Evolutionary conservation across 306 rosid species (phyloP), one percentile per base, ranked within the genome.

Genomic region (Hylodesmum podocarpum): DNA sequence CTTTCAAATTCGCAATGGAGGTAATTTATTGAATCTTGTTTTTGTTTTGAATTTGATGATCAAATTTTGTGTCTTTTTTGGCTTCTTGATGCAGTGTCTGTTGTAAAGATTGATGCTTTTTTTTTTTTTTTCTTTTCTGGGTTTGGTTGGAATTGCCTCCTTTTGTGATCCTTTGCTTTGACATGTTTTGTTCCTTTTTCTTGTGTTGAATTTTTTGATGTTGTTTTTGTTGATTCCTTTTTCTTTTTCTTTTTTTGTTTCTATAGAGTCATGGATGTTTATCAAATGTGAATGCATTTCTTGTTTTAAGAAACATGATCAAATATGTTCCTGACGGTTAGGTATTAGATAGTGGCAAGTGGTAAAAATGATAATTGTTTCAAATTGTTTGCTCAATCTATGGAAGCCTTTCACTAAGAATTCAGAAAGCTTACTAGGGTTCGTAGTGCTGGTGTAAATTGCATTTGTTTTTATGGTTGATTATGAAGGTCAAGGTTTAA

Each of bases 1-100:
- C 43, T 72, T 43, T 12, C 77, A 83, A 50, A 77, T 84, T 76
- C 64, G 57, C 59, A 16, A 82, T 84, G 89, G 81, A 87, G 97
- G 97, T 91, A 84, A 50, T 33, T 31, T 0, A 82, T 44, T n/a
- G 3, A 84, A 75, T 81, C 84, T 80, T 2, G 53, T 39, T 46
- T 46, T 7, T 61, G 15, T 53, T 29, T 33, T 55, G 14, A 31
- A 69, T 25, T 50, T 28, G 68, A 37, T 33, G 49, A 65, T 68
- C 5, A 21, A 71, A 44, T 39, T 70, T 80, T 40, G 10, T 28
- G 4, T 51, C n/a, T 69, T n/a, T 58, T 13, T 40, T 4, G 76
- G 39, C 18, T 65, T 44, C 55, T n/a, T 7, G 16, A 7, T 62
- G 65, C 57, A 14, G 13, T 72, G 68, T 69, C 51, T 47, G 39